These are phyloP conservation scores for Plasmodium gonderi DNA, from an alignment of 169 alveolate species.

Conservation along the genomic window DNA sequence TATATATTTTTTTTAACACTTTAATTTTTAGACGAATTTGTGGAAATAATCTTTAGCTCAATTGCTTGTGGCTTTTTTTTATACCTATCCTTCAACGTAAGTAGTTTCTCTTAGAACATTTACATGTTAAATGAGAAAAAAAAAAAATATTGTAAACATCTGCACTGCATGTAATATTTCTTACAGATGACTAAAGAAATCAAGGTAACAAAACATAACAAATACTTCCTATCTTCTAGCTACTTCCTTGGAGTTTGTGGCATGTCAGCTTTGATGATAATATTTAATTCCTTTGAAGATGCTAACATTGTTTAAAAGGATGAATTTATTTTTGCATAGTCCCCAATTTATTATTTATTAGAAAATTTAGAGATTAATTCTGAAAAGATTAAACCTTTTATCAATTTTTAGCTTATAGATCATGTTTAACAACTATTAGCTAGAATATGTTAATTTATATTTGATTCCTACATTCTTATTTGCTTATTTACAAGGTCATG, in stretches of 20 bases:
- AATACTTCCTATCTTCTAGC: slow-evolving; percentile 41
- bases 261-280: slow-evolving; percentile 56
- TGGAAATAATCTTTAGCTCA: slow-evolving; percentile 65
- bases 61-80: slow-evolving; percentile 69
- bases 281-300: slow-evolving; percentile 57
- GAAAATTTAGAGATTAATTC: background rate
- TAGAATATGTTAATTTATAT: slow-evolving; percentile 13
- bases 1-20: slow-evolving; percentile 14
- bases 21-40: slow-evolving; percentile 52
- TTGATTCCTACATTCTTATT: slow-evolving; percentile 14
- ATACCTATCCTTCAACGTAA: slow-evolving; percentile 71
- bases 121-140: background rate
- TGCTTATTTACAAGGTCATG: background rate
- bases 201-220: slow-evolving; percentile 42
- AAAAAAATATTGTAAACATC: background rate
- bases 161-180: background rate
- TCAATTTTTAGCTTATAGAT: background rate
- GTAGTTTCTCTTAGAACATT: background rate
- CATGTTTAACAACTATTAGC: background rate
- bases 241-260: slow-evolving; percentile 71
- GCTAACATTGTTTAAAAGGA: slow-evolving; percentile 10
- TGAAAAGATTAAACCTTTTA: background rate
- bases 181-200: slow-evolving; percentile 71
- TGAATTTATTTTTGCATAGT: slow-evolving; percentile 8
- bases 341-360: background rate